Base-by-base conservation (phyloP, 1,284 basidiomycete genomes). In the Ustilago shanxiensis region DNA sequence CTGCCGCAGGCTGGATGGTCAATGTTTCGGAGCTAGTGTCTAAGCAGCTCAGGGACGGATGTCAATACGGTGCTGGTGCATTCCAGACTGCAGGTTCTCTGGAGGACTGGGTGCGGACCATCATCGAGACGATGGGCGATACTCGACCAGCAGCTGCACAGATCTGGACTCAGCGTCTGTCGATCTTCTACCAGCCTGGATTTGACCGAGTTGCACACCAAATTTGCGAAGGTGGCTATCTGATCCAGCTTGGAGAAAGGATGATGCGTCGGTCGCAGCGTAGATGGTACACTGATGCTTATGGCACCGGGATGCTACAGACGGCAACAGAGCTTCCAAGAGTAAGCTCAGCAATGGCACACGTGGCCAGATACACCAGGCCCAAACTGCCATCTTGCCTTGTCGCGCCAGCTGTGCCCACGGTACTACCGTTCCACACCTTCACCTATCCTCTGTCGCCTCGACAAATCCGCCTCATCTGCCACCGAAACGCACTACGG, bases 341-440 rank as follows among this genome's bases (percentile, higher is more conserved):
- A 18, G 65, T 71, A 1, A 45, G 51, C 6, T 20, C 55, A 18
- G 63, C 66, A 10, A 41, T 33, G 13, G 39, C 79, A 62, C 47
- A 62, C 20, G 60, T 35, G n/a, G 35, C 29, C 3, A 64, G 24
- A 31, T 88, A 88, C 62, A 64, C 73, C 0, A 82, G 87, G 16
- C 79, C 86, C 1, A 63, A 78, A n/a, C 80, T 88, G 6, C 87
- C 88, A 16, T 81, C 85, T 41, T 87, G 83, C 54, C 87, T 88
- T 72, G 86, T 87, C 35, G 79, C 86, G 16, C 89, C 89, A 0
- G 67, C 77, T 6, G 86, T 90, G 1, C 89, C 90, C 1, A 88
- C 89, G 11, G 89, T 91, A 37, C 81, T 91, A 20, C 90, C 90
- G 1, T 91, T 91, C 83, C 78, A 90, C 88, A 72, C 90, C 86